phyloP scores from a whole-genome alignment of 768 basidiomycete species.

The Boletus huronensis region DNA sequence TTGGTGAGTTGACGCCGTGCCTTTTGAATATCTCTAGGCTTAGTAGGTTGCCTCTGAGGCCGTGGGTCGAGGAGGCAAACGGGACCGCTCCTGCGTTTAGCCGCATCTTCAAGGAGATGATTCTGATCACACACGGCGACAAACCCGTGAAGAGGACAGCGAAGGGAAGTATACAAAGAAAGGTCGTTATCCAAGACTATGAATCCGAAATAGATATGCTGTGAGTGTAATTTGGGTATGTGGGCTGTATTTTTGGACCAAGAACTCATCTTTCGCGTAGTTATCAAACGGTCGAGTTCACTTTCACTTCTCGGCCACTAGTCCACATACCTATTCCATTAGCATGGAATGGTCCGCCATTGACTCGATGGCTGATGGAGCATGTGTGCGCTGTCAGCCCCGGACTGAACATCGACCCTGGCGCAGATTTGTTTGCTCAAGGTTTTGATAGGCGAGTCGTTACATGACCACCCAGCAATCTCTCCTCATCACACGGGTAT shows the following conservation, averaged over 20 bases:
- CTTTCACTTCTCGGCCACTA: not conserved
- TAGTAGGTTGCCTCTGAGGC: slow-evolving; percentile 20
- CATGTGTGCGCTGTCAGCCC: not conserved
- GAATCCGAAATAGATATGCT: slow-evolving; percentile 22
- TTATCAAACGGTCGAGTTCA: not conserved
- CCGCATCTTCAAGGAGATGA: slow-evolving; percentile 50
- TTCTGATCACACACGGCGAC: slow-evolving; percentile 35
- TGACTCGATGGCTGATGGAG: slow-evolving; percentile 13
- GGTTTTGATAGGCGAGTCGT: slow-evolving; percentile 32
- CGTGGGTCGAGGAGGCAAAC: slow-evolving; percentile 41
- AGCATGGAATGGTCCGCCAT: not conserved
- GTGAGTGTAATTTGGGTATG: slow-evolving; percentile 7
- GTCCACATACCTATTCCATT: not conserved
- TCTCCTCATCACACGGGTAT: not conserved
- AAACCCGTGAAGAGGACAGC: slow-evolving; percentile 42
- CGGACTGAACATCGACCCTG: not conserved
- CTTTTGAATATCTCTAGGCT: no score
- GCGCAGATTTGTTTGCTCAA: slow-evolving; percentile 25
- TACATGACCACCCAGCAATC: not conserved
- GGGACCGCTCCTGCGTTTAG: slow-evolving; percentile 36
- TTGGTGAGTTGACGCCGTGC: slow-evolving; percentile 18
- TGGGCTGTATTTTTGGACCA: not conserved
- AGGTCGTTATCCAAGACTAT: slow-evolving; percentile 21
- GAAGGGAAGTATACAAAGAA: slow-evolving; percentile 25
- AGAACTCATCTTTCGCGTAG: not conserved